Evolutionary conservation across 2,329 filamentous ascomycete genomes (phyloP).

Genomic region (Aureobasidium leucospermi): DNA sequence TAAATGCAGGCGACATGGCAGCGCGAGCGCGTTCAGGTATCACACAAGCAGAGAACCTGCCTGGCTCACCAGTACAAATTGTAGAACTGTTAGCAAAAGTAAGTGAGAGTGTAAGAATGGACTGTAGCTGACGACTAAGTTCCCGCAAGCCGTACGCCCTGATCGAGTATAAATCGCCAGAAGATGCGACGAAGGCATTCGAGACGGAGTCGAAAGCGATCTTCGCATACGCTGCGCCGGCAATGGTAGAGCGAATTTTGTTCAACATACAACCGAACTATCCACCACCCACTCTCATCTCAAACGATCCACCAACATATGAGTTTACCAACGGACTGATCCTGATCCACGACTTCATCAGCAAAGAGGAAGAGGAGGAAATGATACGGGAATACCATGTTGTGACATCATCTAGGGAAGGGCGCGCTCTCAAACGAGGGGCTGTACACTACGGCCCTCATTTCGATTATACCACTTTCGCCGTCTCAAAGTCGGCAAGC

Average conservation of each 20-base stretch:
- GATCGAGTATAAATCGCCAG: neutral
- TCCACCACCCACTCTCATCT: neutral
- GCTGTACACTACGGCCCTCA: constrained; percentile 11
- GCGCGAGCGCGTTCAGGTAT: neutral
- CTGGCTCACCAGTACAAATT: neutral
- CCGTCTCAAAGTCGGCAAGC: neutral
- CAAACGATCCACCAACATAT: neutral
- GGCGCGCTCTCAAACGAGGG: neutral
- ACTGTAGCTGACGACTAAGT: constrained; percentile 2
- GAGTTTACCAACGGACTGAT: constrained; percentile 8
- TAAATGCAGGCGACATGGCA: constrained; percentile 11
- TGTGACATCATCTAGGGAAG: neutral
- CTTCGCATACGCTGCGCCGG: neutral
- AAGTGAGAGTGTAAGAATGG: neutral
- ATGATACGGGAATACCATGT: constrained; percentile 10
- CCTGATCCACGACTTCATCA: constrained; percentile 10
- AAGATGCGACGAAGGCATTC: neutral
- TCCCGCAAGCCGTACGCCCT: constrained; percentile 4
- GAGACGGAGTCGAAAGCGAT: neutral
- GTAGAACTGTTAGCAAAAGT: constrained; percentile 9
- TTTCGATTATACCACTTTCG: constrained; percentile 14
- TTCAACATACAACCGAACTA: neutral
- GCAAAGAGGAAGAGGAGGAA: constrained; percentile 10
- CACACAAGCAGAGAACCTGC: neutral
- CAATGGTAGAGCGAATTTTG: neutral